These are phyloP conservation scores for Chalciporus pseudorubinellus DNA, from an alignment of 768 basidiomycete genomes.

Conservation along the genomic window DNA sequence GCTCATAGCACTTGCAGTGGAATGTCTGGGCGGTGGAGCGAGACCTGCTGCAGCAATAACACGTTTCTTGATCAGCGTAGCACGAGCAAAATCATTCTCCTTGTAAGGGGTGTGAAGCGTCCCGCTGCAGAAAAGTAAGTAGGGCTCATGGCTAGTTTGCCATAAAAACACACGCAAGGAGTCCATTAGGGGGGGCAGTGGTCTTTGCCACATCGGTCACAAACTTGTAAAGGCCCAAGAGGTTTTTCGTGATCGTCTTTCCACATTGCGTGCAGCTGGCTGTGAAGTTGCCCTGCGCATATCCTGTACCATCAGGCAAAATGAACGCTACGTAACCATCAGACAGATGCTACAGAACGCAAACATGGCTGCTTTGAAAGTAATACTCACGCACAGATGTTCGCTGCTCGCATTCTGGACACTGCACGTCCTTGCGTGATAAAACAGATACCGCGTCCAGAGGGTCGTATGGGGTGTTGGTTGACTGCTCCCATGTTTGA, in stretches of 20 bases:
- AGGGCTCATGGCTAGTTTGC: not conserved
- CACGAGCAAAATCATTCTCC: slow-evolving; percentile 17
- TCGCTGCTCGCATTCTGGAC: slow-evolving; percentile 27
- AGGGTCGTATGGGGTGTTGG: slow-evolving; percentile 9
- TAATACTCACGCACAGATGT: slow-evolving; percentile 22
- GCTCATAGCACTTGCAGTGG: not conserved
- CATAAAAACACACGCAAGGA: slow-evolving; percentile 30
- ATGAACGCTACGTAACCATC: slow-evolving; percentile 35
- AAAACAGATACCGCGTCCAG: slow-evolving; percentile 24
- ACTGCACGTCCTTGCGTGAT: slow-evolving; percentile 22
- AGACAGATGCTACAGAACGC: not conserved
- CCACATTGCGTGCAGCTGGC: slow-evolving; percentile 35
- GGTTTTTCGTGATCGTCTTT: slow-evolving; percentile 36
- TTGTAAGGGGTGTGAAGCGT: slow-evolving; percentile 30
- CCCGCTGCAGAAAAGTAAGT: slow-evolving; percentile 24
- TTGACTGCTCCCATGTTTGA: not conserved
- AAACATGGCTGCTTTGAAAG: not conserved
- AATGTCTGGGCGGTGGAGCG: not conserved
- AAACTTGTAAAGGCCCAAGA: slow-evolving; percentile 39
- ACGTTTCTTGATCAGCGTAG: slow-evolving; percentile 20
- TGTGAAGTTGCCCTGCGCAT: slow-evolving; percentile 43
- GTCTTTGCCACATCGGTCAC: slow-evolving; percentile 31
- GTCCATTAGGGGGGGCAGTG: slow-evolving; percentile 6
- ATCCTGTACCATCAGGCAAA: slow-evolving; percentile 39
- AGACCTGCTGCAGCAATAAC: slow-evolving; percentile 5